Evolutionary conservation across 495 filamentous ascomycete genomes (phyloP), one percentile per base, ranked within the genome.

Genomic region (Evernia prunastri): DNA sequence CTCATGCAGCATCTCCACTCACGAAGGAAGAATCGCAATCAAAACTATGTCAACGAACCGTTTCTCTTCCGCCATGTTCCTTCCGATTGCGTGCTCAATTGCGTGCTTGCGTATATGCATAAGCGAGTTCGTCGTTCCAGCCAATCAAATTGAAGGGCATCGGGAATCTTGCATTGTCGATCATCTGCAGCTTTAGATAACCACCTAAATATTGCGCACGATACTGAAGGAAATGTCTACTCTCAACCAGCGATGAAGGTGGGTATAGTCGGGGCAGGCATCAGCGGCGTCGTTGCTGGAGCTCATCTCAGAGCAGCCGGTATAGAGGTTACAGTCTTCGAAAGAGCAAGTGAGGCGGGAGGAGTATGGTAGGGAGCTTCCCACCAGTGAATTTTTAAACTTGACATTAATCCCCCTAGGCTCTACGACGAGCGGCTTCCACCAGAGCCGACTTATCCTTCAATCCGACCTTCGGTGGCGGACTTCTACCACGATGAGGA

Each of bases 201-300:
- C 4, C 45, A 49, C 10, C 1, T 2, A 9, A 25, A 43, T 6
- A 37, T 6, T 12, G 36, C 36, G 36, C 12, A 18, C 18, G 10
- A 5, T 20, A 8, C 1, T 43, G 18, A 43, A 43, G 3, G 10
- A 7, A 1, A 0, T 11, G 3, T 47, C 23, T 27, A 27, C 15
- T 31, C 15, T 53, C 8, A 13, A 31, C 5, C 0, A 27, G 77
- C 78, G 43, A 75, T 76, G 43, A 72, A 71, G 35, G 83, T 88
- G 1, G 88, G 86, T 15, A 80, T 90, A 20, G 86, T 90, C 62
- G 88, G 88, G 4, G 86, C 86, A 35, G 87, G 88, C 12, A 84
- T 89, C 47, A 87, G 84, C 61, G 87, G 88, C 12, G 80, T 90
- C 33, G 79, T 80, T 5, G 76, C 84, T 15, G 84, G 86, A 23